phyloP scores from a whole-genome alignment of 768 basidiomycete species.

The Boletales sp. region DNA sequence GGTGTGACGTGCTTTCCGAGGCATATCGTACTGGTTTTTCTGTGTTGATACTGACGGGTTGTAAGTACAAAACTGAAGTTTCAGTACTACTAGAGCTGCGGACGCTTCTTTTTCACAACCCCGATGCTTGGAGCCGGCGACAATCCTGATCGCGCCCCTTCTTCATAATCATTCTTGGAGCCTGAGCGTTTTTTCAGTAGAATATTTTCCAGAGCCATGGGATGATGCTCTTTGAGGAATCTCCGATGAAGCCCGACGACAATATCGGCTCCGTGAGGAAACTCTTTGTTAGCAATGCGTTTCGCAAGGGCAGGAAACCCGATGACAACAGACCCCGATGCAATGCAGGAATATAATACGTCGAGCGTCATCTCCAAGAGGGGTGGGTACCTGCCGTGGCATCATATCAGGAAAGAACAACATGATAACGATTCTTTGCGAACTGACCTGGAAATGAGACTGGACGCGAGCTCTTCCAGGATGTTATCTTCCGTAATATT shows the following conservation, averaged over 20 bases:
- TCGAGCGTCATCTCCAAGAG: conserved; percentile 25
- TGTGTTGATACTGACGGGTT: too few species aligned
- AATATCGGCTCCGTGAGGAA: conserved; percentile 22
- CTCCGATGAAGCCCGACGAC: conserved; percentile 19
- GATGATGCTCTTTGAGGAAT: conserved; percentile 7
- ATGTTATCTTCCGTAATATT: conserved; percentile 23
- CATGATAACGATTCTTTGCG: not conserved
- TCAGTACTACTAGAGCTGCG: too few species aligned
- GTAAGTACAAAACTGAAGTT: too few species aligned
- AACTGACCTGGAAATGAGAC: conserved; percentile 17
- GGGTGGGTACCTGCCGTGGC: conserved; percentile 7
- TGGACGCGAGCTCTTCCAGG: conserved; percentile 19
- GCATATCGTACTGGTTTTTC: too few species aligned
- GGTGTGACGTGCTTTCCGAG: too few species aligned
- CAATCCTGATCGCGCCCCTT: too few species aligned
- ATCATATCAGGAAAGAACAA: not conserved
- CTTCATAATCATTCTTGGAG: too few species aligned
- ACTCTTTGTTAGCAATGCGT: conserved; percentile 13
- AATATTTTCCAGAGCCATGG: not conserved
- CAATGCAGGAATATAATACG: conserved; percentile 14
- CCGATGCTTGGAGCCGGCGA: too few species aligned
- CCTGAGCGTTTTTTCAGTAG: too few species aligned
- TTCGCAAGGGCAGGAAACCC: conserved; percentile 10
- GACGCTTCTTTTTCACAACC: too few species aligned
- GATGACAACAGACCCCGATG: conserved; percentile 10